These are phyloP conservation scores for Dendrocalamus latiflorus DNA, from an alignment of 202 grass and related monocot species.

Conservation along the genomic window DNA sequence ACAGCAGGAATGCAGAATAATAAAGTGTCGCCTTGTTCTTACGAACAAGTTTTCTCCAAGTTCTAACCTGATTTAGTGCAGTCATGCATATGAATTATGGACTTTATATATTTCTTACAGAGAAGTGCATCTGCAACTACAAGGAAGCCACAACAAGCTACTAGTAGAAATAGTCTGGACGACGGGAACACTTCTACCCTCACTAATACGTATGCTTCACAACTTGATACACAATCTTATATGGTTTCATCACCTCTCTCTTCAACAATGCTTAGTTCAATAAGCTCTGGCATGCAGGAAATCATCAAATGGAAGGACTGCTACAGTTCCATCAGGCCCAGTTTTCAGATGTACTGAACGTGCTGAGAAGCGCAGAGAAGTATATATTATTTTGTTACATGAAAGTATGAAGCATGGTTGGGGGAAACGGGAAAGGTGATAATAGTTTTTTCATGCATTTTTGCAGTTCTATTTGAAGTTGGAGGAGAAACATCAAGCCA, in stretches of 20 bases:
- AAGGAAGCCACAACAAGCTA: slow-evolving; percentile 40
- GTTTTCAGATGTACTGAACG: slow-evolving; percentile 76
- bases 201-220: slow-evolving; percentile 10
- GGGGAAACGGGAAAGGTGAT: neutral
- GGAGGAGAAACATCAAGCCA: slow-evolving; percentile 81
- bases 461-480: slow-evolving; percentile 82
- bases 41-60: neutral
- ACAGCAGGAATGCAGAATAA: neutral
- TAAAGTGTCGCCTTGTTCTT: neutral
- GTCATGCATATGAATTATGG: neutral
- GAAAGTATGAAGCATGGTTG: neutral
- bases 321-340: slow-evolving; percentile 66
- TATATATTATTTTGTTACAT: slow-evolving; percentile 16
- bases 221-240: neutral
- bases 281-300: too few relatives aligned
- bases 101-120: slow-evolving; percentile 14
- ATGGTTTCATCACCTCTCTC: neutral
- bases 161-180: slow-evolving; percentile 25
- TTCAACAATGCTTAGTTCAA: neutral
- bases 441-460: neutral
- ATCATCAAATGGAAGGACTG: slow-evolving; percentile 41
- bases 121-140: slow-evolving; percentile 31
- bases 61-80: neutral
- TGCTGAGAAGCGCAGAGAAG: slow-evolving; percentile 94
- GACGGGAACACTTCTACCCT: slow-evolving; percentile 16